These are phyloP conservation scores for Colletotrichum ledebouriae DNA, from an alignment of 2,329 filamentous ascomycete species.

Conservation along the genomic window DNA sequence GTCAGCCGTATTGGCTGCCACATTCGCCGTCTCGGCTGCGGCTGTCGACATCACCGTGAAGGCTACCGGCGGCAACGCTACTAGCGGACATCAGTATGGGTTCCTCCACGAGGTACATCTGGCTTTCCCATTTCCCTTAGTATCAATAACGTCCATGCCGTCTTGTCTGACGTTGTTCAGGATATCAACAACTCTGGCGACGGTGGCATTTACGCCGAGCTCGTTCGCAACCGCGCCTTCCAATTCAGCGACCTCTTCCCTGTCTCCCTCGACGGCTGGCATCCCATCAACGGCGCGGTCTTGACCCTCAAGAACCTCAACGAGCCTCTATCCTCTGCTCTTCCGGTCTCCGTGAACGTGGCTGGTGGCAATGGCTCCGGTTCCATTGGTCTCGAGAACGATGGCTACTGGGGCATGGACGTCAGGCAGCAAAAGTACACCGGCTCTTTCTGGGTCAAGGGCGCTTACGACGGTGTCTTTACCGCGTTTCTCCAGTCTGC, in stretches of 20 bases:
- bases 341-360: slow-evolving; percentile 66
- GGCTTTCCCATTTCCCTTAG: neutral
- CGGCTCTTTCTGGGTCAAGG: slow-evolving; percentile 67
- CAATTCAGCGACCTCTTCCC: slow-evolving; percentile 64
- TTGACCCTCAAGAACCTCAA: slow-evolving; percentile 62
- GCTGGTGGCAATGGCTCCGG: slow-evolving; percentile 48
- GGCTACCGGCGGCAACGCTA: slow-evolving; percentile 56
- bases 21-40: slow-evolving; percentile 44
- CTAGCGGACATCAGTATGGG: slow-evolving; percentile 60
- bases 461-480: slow-evolving; percentile 61
- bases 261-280: slow-evolving; percentile 61
- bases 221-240: slow-evolving; percentile 79
- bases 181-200: slow-evolving; percentile 79
- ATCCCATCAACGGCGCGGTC: slow-evolving; percentile 56
- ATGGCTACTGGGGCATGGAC: slow-evolving; percentile 70
- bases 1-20: slow-evolving; percentile 44
- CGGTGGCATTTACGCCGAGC: slow-evolving; percentile 79
- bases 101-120: slow-evolving; percentile 58
- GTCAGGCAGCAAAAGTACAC: slow-evolving; percentile 62
- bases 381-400: slow-evolving; percentile 63
- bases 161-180: slow-evolving; percentile 48
- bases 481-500: slow-evolving; percentile 62
- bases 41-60: slow-evolving; percentile 59
- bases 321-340: slow-evolving; percentile 63
- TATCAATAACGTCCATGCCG: neutral